Conservation (phyloP, 129 eudicot genomes). For the Centrapalus pauciflorus region DNA sequence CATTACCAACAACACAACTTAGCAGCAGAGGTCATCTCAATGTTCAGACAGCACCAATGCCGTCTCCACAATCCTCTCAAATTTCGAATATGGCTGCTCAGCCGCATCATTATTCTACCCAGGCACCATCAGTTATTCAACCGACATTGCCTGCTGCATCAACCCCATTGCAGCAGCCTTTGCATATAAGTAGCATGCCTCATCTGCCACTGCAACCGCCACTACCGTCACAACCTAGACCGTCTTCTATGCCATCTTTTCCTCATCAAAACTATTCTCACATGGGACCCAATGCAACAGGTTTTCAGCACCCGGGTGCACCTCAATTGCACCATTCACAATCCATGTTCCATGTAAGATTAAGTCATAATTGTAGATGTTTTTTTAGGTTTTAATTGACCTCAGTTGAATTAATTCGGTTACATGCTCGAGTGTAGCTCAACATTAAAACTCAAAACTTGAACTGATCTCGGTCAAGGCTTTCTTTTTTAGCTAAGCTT, state of each 20-base stretch:
- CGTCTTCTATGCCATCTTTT: conserved; percentile 52
- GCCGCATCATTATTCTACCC: conserved; percentile 57
- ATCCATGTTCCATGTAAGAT: conserved; percentile 68
- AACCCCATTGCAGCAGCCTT: conserved; percentile 58
- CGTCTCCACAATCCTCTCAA: conserved; percentile 53
- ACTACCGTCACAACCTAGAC: conserved; percentile 68
- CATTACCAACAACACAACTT: conserved; percentile 41
- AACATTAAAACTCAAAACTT: too few relatives aligned
- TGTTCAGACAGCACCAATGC: conserved; percentile 46
- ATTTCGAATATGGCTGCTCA: conserved; percentile 40
- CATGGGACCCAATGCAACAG: conserved; percentile 55
- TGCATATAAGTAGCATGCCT: conserved; percentile 42
- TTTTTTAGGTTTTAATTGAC: too few relatives aligned
- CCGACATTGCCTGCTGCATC: conserved; percentile 49
- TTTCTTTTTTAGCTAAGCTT: too few relatives aligned
- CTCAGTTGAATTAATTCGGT: too few relatives aligned
- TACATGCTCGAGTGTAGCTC: too few relatives aligned
- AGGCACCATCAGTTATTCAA: conserved; percentile 23
- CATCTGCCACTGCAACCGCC: conserved; percentile 71
- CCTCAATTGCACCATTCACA: conserved; percentile 81
- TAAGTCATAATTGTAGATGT: neutral
- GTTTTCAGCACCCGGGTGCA: conserved; percentile 64
- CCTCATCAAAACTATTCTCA: conserved; percentile 71
- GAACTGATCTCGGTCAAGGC: too few relatives aligned
- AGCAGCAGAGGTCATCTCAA: conserved; percentile 38